Base-by-base conservation (phyloP, 192 early-diverging fungal species). In the Borealophlyctis nickersoniae region DNA sequence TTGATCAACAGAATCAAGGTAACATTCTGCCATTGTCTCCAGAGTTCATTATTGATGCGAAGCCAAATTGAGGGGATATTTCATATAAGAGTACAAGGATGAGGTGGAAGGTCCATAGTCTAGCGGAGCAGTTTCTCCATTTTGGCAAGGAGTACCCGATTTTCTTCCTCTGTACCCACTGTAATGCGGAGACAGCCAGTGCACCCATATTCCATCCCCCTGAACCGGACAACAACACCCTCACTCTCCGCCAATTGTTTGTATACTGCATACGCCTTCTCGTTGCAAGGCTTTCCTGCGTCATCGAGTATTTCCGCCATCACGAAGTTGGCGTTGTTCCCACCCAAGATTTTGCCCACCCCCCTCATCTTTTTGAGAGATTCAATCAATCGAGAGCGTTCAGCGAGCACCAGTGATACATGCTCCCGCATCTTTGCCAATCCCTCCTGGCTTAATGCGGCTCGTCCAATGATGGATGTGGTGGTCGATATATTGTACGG, bases 401-500 rank as follows among this genome's bases (percentile, higher is more conserved):
- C 85, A 22, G 63, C 52, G 22, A 72, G 71, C 48, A 98, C 82
- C 39, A 61, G 52, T 0, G 60, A 58, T 29, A 86, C 81, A 64
- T 91, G 81, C n/a, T 59, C 53, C 19, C 70, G 65, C 89, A 96
- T 96, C 30, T 73, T 78, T 14, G 56, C 67, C 26, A 96, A 60
- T 31, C 89, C 91, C 27, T 79, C 75, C 33, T 77, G 73, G 39
- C 82, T 80, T 28, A 99, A 81, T 3, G 98, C 98, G 2, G 86
- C 72, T 49, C 79, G 78, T 13, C 91, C 96, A 33, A 94, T 75
- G 29, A 78, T 60, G 56, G 94, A 89, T 31, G 93, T 89, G 34
- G 88, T 85, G 19, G 94, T 92, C 29, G 89, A 91, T 52, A 99
- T 90, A 72, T 96, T 99, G 81, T 99, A 99, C 5, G 98, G 98